Evolutionary conservation across 352 stramenopile species (phyloP), one percentile per base, ranked within the genome.

Genomic region (Pseudoperonospora humuli): DNA sequence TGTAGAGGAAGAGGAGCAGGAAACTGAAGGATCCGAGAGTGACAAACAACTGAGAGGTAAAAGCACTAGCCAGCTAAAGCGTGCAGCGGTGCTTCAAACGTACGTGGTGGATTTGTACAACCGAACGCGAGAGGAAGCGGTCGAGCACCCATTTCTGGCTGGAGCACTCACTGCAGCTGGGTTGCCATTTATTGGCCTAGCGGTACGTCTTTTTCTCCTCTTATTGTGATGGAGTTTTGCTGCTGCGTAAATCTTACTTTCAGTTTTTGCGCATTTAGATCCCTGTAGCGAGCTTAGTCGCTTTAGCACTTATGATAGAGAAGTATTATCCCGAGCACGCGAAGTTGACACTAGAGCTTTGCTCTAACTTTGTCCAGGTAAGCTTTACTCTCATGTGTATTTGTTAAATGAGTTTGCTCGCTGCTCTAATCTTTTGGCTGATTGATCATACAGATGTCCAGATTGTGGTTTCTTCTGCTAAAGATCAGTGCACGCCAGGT

Each of bases 261-360:
- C 1, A 23, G 44, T 15, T n/a, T 24, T 13, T 27, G 8, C 24
- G 9, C 45, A n/a, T 19, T 7, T 42, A 91, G 78, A 78, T 91
- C 21, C 79, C 79, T 9, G 50, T 88, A 5, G 79, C 74, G 6
- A 86, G 73, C 31, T 54, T 87, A 43, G 61, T 86, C 10, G 79
- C 75, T 8, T 39, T 84, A 5, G 75, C 70, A n/a, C 60, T 91
- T 11, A 67, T 85, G 34, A 46, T 88, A 15, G 79, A 91, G 52
- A 85, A 79, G 45, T 84, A 86, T 53, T 91, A 84, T 29, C 79
- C 79, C 0, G 75, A 91, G 40, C 73, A 86, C 48, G 65, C 74
- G 21, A 67, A 59, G 34, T 37, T 91, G 44, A 77, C 71, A 3
- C 38, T 88, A 15, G 79, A 88, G 43, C 62, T 91, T 23, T 62